A percentile compares a stretch with the other conserved stretches of the same genome.
Conservation (phyloP, 2,329 filamentous ascomycete genomes). For the Ceratocystiopsis brevicomis region DNA sequence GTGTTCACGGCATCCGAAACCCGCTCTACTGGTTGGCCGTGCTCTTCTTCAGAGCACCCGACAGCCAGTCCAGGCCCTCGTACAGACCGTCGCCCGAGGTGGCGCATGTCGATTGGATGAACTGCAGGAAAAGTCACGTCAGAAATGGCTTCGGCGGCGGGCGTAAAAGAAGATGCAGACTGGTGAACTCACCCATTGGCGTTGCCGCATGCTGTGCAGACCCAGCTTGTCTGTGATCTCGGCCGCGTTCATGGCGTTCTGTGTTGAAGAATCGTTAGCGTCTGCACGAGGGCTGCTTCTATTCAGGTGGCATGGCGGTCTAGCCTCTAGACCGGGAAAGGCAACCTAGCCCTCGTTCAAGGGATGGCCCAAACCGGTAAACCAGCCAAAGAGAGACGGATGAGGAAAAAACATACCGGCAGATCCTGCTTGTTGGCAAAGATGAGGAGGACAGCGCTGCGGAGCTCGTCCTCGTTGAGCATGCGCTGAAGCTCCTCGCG, state of each 20-base stretch:
- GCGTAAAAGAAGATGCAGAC: neutral
- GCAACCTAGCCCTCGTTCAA: no score
- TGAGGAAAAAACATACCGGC: slow-evolving; percentile 36
- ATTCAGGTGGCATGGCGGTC: neutral
- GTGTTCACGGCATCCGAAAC: neutral
- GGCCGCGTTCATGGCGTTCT: slow-evolving; percentile 99
- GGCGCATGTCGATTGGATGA: slow-evolving; percentile 64
- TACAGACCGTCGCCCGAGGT: slow-evolving; percentile 68
- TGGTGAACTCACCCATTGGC: slow-evolving; percentile 73
- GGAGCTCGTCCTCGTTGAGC: slow-evolving; percentile 95
- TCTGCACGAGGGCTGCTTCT: no score
- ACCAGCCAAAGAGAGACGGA: slow-evolving; percentile 4
- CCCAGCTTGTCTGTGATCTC: slow-evolving; percentile 99
- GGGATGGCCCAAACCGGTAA: neutral
- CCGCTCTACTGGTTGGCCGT: slow-evolving; percentile 3
- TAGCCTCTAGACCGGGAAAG: neutral
- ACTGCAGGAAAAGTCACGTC: slow-evolving; percentile 61
- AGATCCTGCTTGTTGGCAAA: slow-evolving; percentile 99
- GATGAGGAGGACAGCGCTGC: slow-evolving; percentile 80
- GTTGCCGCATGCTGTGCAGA: slow-evolving; percentile 95
- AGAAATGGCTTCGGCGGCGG: slow-evolving; percentile 58
- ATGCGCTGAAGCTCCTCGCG: slow-evolving; percentile 88
- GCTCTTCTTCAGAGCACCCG: slow-evolving; percentile 60
- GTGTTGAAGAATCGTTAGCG: neutral
- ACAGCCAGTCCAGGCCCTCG: slow-evolving; percentile 67